These are phyloP conservation scores for Leccinum longicurvipes DNA, from an alignment of 768 basidiomycete species.

Conservation along the genomic window DNA sequence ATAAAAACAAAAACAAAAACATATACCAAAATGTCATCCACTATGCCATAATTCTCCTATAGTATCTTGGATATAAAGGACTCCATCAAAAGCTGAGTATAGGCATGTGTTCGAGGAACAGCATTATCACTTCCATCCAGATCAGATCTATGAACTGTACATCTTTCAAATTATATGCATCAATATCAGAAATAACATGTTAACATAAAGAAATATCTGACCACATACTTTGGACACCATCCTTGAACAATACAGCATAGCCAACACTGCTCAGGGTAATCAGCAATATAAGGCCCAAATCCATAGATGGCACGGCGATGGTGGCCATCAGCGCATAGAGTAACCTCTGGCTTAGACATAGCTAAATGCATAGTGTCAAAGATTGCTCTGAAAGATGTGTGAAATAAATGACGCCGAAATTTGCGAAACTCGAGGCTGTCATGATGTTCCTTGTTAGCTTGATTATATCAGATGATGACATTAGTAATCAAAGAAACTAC, in stretches of 20 bases:
- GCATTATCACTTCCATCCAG: neutral
- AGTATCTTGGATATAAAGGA: neutral
- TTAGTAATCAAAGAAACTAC: too few relatives aligned
- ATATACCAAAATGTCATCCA: neutral
- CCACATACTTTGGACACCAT: neutral
- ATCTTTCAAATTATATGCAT: neutral
- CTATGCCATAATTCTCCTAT: neutral
- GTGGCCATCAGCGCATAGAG: slow-evolving; percentile 20
- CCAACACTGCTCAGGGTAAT: slow-evolving; percentile 39
- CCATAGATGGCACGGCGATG: slow-evolving; percentile 19
- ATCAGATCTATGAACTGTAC: neutral
- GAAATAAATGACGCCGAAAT: neutral
- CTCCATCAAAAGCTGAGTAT: neutral
- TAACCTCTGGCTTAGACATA: neutral
- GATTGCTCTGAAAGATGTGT: neutral
- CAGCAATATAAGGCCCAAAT: slow-evolving; percentile 38
- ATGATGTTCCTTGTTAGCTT: neutral
- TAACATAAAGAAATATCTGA: neutral
- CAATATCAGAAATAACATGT: neutral
- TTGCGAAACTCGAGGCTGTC: neutral
- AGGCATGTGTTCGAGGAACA: neutral
- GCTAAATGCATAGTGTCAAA: neutral
- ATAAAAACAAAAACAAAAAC: neutral
- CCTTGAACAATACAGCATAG: neutral
- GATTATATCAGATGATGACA: neutral